A percentile compares a stretch with the other conserved stretches of the same genome.
These are phyloP conservation scores for Hansenula sp. DNA, from an alignment of 1,139 yeast genomes.

Conservation along the genomic window DNA sequence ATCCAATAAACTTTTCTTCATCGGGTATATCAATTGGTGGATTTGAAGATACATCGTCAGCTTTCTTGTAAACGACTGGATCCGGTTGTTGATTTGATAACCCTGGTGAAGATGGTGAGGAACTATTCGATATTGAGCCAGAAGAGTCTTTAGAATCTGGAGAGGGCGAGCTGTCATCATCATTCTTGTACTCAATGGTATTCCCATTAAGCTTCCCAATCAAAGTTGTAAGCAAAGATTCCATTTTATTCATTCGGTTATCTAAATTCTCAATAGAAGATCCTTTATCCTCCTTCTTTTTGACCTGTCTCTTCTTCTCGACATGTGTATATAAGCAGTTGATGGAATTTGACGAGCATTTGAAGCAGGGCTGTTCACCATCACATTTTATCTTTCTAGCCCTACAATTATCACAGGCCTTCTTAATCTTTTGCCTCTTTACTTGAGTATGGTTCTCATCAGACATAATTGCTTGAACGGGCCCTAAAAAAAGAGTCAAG, in stretches of 20 bases:
- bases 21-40: background rate
- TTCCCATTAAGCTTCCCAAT: conserved; percentile 8
- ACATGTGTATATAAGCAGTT: conserved; percentile 10
- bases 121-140: background rate
- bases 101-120: too few species aligned
- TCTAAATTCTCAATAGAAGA: conserved; percentile 7
- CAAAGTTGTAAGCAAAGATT: conserved; percentile 12
- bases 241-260: conserved; percentile 19
- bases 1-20: conserved; percentile 14
- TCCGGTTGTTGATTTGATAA: background rate
- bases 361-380: conserved; percentile 17
- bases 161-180: background rate
- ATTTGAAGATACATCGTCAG: background rate
- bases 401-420: conserved; percentile 18
- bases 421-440: conserved; percentile 4
- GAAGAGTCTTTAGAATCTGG: background rate
- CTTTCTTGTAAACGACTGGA: background rate
- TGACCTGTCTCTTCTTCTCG: conserved; percentile 7
- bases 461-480: too few species aligned
- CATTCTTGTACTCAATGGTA: conserved; percentile 7
- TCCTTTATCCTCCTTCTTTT: background rate
- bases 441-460: background rate
- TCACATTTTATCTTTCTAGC: conserved; percentile 22
- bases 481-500: too few species aligned
- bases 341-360: conserved; percentile 10